Conservation (phyloP, 2,329 filamentous ascomycete genomes). For the Sclerotinia borealis region DNA sequence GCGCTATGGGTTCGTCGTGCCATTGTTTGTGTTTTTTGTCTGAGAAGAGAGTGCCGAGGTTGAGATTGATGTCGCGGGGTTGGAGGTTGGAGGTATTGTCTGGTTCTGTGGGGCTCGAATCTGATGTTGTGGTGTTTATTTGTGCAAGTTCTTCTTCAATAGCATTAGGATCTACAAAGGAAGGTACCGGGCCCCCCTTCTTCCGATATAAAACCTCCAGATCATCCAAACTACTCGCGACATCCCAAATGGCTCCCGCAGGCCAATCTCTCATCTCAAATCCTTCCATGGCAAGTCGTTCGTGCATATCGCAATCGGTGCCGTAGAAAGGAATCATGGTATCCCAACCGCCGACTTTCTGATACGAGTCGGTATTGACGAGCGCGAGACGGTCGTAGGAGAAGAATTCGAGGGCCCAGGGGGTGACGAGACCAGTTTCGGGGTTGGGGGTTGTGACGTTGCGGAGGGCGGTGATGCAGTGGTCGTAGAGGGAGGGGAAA, state of each 20-base stretch:
- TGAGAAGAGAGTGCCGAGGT: neutral
- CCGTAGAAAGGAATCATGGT: slow-evolving; percentile 50
- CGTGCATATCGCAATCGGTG: slow-evolving; percentile 50
- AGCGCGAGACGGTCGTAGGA: slow-evolving; percentile 50
- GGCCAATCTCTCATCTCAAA: slow-evolving; percentile 37
- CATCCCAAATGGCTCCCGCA: slow-evolving; percentile 41
- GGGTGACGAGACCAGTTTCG: neutral
- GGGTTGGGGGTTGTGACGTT: slow-evolving; percentile 12
- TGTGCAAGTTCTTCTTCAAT: neutral
- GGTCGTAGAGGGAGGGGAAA: slow-evolving; percentile 15
- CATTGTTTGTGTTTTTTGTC: neutral
- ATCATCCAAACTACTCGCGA: slow-evolving; percentile 33
- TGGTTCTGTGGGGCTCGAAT: too few relatives aligned
- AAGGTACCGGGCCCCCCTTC: neutral
- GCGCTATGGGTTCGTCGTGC: neutral
- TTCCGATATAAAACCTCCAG: slow-evolving; percentile 10
- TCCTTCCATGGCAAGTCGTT: slow-evolving; percentile 39
- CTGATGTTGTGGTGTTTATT: neutral
- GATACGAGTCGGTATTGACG: slow-evolving; percentile 38
- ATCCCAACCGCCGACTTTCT: slow-evolving; percentile 45
- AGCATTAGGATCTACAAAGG: neutral
- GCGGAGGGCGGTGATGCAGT: slow-evolving; percentile 14
- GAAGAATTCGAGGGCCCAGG: slow-evolving; percentile 47
- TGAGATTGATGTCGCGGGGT: neutral
- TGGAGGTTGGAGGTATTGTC: too few relatives aligned